Base-by-base conservation (phyloP, 2,329 filamentous ascomycete species). In the Aureobasidium pullulans region DNA sequence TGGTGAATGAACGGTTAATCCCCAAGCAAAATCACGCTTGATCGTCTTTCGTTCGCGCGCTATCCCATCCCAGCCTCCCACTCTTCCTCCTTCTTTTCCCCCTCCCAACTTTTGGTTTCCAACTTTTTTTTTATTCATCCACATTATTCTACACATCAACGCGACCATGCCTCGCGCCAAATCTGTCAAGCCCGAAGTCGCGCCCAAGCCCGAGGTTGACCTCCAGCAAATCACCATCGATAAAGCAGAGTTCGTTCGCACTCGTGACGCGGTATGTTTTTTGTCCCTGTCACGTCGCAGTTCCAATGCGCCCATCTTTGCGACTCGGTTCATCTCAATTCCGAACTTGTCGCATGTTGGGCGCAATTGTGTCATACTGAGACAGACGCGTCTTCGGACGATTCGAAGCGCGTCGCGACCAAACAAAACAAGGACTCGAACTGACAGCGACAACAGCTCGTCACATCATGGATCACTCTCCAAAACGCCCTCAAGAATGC, bases 401-500 rank as follows among this genome's bases (percentile, higher is more conserved):
- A 57, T n/a, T 32, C 13, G 37, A 36, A 40, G 54, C 64, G 64
- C 63, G 62, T 60, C 63, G 37, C 49, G 15, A 53, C 60, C 53
- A 37, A 23, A 34, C 31, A 59, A 42, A 37, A 19, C 39, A 52
- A 19, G 7, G 43, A 61, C n/a, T 37, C 60, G 52, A 34, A 60
- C 74, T 81, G 73, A 82, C 73, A 60, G 32, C 54, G 39, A 57
- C 43, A 32, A 52, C 71, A 93, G 89, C 85, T 93, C 65, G 84
- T 89, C 67, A 81, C 88, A 69, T 84, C 89, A 59, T 85, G 96
- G 64, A 84, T 87, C 64, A 89, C 87, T 61, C 87, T 96, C 53
- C 84, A 92, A 69, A 84, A 86, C 62, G 83, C 90, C 42, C 85
- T 96, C 70, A 86, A 88, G 69, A 86, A 86, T 61, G 86, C 96